A percentile compares a stretch with the other conserved stretches of the same genome.
These are phyloP conservation scores for Capsicum chinense DNA, from an alignment of 257 asterid genomes.

Conservation along the genomic window DNA sequence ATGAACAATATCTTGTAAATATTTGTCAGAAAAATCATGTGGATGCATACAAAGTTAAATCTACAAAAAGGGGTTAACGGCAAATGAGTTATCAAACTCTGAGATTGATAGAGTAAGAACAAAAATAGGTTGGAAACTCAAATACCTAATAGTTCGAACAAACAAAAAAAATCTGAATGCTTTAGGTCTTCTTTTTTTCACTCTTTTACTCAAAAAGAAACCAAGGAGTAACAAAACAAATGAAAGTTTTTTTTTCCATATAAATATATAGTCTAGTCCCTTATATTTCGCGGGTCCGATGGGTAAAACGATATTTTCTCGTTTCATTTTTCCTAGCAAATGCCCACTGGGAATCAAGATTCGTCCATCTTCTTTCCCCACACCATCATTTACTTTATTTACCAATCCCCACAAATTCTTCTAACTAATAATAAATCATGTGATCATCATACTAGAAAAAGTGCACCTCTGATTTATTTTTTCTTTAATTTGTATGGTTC, in stretches of 20 bases:
- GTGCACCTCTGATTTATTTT: background rate
- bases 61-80: no score
- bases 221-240: background rate
- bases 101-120: no score
- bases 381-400: background rate
- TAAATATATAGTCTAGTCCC: conserved; percentile 4
- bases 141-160: no score
- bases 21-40: no score
- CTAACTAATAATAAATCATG: background rate
- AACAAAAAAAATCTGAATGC: no score
- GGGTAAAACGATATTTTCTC: conserved; percentile 41
- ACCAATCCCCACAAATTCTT: background rate
- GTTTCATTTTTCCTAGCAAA: background rate
- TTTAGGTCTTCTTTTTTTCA: no score
- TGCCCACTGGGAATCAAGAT: conserved; percentile 18
- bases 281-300: conserved; percentile 41
- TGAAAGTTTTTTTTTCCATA: background rate
- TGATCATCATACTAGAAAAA: conserved; percentile 9
- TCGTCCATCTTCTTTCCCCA: conserved; percentile 19
- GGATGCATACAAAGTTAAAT: no score
- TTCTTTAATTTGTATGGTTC: background rate
- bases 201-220: no score
- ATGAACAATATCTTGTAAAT: no score
- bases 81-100: no score
- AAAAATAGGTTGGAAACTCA: no score